These are phyloP conservation scores for Rubroshorea leprosula DNA, from an alignment of 345 rosid species.

Conservation along the genomic window DNA sequence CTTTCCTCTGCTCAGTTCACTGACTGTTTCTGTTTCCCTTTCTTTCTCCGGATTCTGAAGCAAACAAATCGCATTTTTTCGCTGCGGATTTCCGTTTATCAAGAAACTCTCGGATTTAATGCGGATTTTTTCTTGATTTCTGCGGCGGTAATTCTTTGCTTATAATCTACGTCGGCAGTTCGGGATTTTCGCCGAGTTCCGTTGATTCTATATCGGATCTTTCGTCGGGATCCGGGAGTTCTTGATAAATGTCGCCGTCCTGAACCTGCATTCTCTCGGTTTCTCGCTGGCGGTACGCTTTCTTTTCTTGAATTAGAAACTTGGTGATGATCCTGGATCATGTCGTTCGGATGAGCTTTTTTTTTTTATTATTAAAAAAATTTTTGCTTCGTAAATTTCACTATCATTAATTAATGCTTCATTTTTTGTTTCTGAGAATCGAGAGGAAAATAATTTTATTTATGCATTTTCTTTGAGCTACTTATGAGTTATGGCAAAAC, in stretches of 20 bases:
- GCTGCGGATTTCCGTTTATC: background rate
- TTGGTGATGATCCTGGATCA: background rate
- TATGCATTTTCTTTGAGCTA: background rate
- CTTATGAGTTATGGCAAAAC: background rate
- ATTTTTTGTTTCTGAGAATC: conserved; percentile 17
- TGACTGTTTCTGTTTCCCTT: background rate
- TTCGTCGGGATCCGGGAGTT: conserved; percentile 22
- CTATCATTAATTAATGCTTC: background rate
- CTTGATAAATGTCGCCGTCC: conserved; percentile 1
- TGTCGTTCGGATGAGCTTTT: background rate
- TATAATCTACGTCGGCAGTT: conserved; percentile 37
- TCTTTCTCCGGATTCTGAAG: background rate
- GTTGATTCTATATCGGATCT: conserved; percentile 23
- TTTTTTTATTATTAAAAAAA: background rate
- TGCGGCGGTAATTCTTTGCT: conserved; percentile 41
- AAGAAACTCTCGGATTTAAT: background rate
- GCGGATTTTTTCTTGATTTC: conserved; percentile 13
- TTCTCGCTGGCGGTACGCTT: conserved; percentile 24
- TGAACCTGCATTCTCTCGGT: conserved; percentile 24
- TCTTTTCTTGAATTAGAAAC: background rate
- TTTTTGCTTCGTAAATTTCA: background rate
- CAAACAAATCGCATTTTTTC: background rate
- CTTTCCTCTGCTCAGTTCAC: background rate
- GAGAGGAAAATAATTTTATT: background rate
- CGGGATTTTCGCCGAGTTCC: conserved; percentile 11